Conservation (phyloP, 306 rosid genomes). For the Malus asiatica region DNA sequence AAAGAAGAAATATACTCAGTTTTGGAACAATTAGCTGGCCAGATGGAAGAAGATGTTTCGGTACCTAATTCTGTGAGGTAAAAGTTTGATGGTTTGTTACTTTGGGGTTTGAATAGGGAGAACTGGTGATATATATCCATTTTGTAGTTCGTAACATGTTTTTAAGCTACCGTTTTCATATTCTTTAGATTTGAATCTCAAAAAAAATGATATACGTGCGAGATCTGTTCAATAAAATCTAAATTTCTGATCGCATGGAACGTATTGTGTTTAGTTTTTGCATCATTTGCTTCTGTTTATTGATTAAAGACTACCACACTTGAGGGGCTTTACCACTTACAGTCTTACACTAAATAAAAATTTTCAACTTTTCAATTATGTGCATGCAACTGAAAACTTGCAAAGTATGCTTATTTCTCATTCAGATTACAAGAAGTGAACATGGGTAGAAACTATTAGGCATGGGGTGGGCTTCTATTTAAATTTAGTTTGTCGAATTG, state of each 20-base stretch:
- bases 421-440: background rate
- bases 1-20: constrained; percentile 49
- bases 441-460: background rate
- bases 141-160: constrained; percentile 15
- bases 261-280: constrained; percentile 9
- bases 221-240: constrained; percentile 10
- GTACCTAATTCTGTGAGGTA: constrained; percentile 23
- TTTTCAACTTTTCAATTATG: background rate
- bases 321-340: background rate
- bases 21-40: constrained; percentile 46
- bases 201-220: constrained; percentile 6
- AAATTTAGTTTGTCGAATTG: no score
- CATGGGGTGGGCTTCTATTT: no score
- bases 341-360: background rate
- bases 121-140: constrained; percentile 14
- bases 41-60: constrained; percentile 32
- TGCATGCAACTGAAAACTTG: background rate
- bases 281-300: background rate
- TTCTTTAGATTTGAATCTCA: constrained; percentile 22
- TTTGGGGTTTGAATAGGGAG: constrained; percentile 15
- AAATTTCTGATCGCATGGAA: constrained; percentile 16
- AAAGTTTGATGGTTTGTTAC: constrained; percentile 12
- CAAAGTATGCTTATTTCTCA: background rate
- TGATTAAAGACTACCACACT: background rate
- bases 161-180: constrained; percentile 9